These are phyloP conservation scores for Dendrobium huoshanense DNA, from an alignment of 106 monocot species.

Conservation along the genomic window DNA sequence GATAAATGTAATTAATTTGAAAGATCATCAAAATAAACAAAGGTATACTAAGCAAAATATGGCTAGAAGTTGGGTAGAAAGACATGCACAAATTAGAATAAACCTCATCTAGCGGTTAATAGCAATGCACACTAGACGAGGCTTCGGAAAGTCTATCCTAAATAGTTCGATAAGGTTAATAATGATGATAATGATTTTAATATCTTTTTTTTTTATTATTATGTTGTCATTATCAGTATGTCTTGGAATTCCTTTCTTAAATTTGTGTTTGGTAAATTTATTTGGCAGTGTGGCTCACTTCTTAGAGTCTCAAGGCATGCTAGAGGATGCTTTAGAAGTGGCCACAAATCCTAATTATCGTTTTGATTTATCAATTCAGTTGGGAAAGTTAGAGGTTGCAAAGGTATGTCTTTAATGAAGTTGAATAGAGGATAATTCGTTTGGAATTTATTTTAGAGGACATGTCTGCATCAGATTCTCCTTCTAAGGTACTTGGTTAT, in stretches of 20 bases:
- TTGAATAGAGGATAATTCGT: neutral
- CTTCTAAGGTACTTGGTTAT: neutral
- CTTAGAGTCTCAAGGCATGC: slow-evolving; percentile 93
- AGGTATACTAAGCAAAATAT: too few species aligned
- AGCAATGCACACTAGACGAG: neutral
- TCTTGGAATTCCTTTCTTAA: neutral
- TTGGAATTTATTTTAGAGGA: neutral
- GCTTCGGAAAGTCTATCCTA: neutral
- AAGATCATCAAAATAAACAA: too few species aligned
- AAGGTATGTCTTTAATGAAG: slow-evolving; percentile 40
- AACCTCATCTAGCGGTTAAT: neutral
- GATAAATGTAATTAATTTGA: too few species aligned
- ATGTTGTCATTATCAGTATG: neutral
- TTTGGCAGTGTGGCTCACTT: slow-evolving; percentile 79
- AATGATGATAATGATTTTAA: neutral
- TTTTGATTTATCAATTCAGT: slow-evolving; percentile 89
- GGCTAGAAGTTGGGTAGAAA: too few species aligned
- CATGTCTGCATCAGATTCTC: neutral
- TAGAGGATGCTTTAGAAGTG: slow-evolving; percentile 85
- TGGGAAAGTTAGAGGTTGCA: slow-evolving; percentile 77
- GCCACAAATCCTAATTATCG: slow-evolving; percentile 89
- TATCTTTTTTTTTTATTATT: neutral
- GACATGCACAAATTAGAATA: neutral
- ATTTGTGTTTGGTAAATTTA: neutral
- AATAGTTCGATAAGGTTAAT: neutral